Evolutionary conservation across 805 yeast species (phyloP).

Genomic region (Candida andamanensis): DNA sequence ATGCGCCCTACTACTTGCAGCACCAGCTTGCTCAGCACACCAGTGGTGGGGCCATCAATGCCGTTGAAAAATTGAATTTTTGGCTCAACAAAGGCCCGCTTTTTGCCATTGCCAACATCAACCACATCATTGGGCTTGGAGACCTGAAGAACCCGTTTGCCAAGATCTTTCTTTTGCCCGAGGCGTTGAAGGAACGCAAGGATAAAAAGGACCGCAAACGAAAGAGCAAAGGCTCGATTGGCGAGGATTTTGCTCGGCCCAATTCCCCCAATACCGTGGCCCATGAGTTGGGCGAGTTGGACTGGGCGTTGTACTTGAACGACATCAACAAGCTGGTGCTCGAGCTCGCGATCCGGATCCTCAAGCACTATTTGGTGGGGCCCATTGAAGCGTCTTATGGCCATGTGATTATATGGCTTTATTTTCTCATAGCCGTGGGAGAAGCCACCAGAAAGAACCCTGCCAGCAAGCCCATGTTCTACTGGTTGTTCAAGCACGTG

Average conservation of each 20-base stretch:
- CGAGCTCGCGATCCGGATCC: slow-evolving; percentile 63
- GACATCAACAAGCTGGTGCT: slow-evolving; percentile 58
- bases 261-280: slow-evolving; percentile 31
- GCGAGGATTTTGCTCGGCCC: slow-evolving; percentile 15
- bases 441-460: slow-evolving; percentile 47
- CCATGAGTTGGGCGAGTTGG: slow-evolving; percentile 27
- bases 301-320: slow-evolving; percentile 57
- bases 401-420: slow-evolving; percentile 73
- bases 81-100: slow-evolving; percentile 75
- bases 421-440: slow-evolving; percentile 63
- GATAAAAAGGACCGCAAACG: slow-evolving; percentile 67
- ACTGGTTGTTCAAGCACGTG: slow-evolving; percentile 47
- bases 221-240: slow-evolving; percentile 27
- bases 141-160: slow-evolving; percentile 74
- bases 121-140: slow-evolving; percentile 75
- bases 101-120: slow-evolving; percentile 71
- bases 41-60: slow-evolving; percentile 20
- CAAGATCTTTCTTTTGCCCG: slow-evolving; percentile 64
- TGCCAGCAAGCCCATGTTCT: slow-evolving; percentile 41
- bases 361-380: slow-evolving; percentile 62
- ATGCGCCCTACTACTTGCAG: slow-evolving; percentile 29
- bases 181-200: slow-evolving; percentile 63
- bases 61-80: slow-evolving; percentile 51
- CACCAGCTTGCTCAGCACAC: slow-evolving; percentile 15
- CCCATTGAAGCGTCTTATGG: slow-evolving; percentile 68